A percentile compares a stretch with the other conserved stretches of the same genome.
These are phyloP conservation scores for Penicillium soppii DNA, from an alignment of 495 filamentous ascomycete species.

Conservation along the genomic window DNA sequence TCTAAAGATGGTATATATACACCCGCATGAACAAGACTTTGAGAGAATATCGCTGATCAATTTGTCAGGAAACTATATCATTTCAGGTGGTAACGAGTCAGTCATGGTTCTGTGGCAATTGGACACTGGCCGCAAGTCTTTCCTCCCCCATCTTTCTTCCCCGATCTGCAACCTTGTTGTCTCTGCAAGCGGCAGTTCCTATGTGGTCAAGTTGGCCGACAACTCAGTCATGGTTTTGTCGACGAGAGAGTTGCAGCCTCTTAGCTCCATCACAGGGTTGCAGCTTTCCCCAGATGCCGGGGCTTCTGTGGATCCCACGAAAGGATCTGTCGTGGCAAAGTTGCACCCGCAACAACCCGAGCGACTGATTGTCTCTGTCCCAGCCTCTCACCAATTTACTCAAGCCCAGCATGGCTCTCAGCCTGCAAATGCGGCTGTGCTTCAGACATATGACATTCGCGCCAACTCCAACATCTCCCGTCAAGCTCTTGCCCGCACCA, in stretches of 20 bases:
- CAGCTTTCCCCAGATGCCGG: constrained; percentile 50
- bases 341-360: constrained; percentile 57
- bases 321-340: constrained; percentile 17
- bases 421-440: constrained; percentile 47
- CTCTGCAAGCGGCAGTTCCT: constrained; percentile 74
- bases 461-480: constrained; percentile 70
- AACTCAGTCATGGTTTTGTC: constrained; percentile 88
- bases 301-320: constrained; percentile 17
- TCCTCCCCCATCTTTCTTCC: constrained; percentile 83
- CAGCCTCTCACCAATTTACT: constrained; percentile 42
- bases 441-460: constrained; percentile 83
- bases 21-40: not conserved
- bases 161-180: constrained; percentile 80
- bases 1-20: constrained; percentile 78
- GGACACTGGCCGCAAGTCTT: constrained; percentile 75
- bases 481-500: constrained; percentile 86
- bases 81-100: constrained; percentile 89
- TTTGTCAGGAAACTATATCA: constrained; percentile 81
- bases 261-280: constrained; percentile 76
- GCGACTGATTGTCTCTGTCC: constrained; percentile 61
- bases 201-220: constrained; percentile 80
- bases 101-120: constrained; percentile 95
- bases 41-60: not conserved
- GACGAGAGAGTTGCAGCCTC: constrained; percentile 80
- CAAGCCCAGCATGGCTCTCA: constrained; percentile 31